Conservation (phyloP, 768 basidiomycete genomes). For the Amanita thiersii region DNA sequence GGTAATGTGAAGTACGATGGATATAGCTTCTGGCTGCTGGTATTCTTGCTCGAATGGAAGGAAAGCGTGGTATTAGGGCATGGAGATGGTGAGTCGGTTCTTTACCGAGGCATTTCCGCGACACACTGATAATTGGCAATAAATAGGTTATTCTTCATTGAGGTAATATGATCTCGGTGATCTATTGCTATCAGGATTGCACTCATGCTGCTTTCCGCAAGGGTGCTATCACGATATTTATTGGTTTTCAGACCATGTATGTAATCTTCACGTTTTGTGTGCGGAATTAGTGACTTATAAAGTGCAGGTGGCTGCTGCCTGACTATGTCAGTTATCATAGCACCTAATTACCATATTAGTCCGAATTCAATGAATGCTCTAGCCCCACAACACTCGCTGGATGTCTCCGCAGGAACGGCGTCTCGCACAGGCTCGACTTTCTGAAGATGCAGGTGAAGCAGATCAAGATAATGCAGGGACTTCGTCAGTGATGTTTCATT, state of each 20-base stretch:
- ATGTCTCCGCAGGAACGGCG: conserved; percentile 38
- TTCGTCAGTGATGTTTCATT: too few species aligned
- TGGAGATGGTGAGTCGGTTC: conserved; percentile 55
- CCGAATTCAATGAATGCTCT: background rate
- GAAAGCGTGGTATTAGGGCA: conserved; percentile 53
- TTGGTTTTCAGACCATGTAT: conserved; percentile 49
- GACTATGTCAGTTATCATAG: conserved; percentile 39
- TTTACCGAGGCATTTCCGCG: background rate
- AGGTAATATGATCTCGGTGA: conserved; percentile 25
- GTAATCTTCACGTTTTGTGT: conserved; percentile 10
- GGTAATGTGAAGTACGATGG: background rate
- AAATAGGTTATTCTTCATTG: conserved; percentile 62
- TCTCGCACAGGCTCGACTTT: conserved; percentile 58
- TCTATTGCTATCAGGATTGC: background rate
- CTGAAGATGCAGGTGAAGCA: conserved; percentile 62
- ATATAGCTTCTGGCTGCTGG: conserved; percentile 65
- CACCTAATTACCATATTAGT: background rate
- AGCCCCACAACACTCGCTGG: conserved; percentile 62
- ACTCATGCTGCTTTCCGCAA: conserved; percentile 15
- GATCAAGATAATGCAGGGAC: conserved; percentile 50
- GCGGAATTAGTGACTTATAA: background rate
- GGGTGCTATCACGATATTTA: conserved; percentile 55
- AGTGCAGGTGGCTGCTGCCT: conserved; percentile 43
- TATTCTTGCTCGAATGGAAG: conserved; percentile 63
- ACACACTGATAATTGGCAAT: background rate